Conservation (phyloP, 1,139 yeast genomes). For the Suhomyces choctaworum region DNA sequence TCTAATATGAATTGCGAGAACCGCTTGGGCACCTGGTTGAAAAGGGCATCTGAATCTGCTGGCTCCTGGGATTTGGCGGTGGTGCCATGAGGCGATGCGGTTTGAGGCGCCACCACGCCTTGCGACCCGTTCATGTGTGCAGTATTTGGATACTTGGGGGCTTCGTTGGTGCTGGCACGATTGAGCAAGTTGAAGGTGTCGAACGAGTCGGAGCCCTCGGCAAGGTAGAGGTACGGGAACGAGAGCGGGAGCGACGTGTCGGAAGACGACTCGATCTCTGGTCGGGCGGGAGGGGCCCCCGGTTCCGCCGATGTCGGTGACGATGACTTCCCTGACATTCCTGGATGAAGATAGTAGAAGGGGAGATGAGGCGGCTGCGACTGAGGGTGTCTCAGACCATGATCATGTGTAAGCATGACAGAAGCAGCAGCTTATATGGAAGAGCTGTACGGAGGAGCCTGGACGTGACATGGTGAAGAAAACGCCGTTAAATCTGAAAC, state of each 20-base stretch:
- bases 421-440: constrained; percentile 1
- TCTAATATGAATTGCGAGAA: constrained; percentile 46
- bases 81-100: background rate
- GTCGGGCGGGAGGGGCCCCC: too few relatives aligned
- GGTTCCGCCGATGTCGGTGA: too few relatives aligned
- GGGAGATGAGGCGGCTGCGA: too few relatives aligned
- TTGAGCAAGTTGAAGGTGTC: constrained; percentile 35
- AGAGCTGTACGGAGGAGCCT: constrained; percentile 4
- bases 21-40: constrained; percentile 42
- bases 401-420: constrained; percentile 1
- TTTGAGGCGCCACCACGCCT: background rate
- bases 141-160: constrained; percentile 29
- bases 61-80: background rate
- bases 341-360: too few relatives aligned
- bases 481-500: constrained; percentile 9
- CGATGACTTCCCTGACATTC: too few relatives aligned
- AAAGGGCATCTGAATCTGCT: constrained; percentile 7
- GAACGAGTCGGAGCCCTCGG: constrained; percentile 29
- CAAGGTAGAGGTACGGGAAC: constrained; percentile 35
- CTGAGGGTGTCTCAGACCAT: constrained; percentile 5
- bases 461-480: constrained; percentile 1
- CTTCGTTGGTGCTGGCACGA: constrained; percentile 15
- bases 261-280: too few relatives aligned
- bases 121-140: constrained; percentile 16
- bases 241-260: constrained; percentile 35